Evolutionary conservation across 2,329 filamentous ascomycete genomes (phyloP).

Genomic region (Cercospora berteroae): DNA sequence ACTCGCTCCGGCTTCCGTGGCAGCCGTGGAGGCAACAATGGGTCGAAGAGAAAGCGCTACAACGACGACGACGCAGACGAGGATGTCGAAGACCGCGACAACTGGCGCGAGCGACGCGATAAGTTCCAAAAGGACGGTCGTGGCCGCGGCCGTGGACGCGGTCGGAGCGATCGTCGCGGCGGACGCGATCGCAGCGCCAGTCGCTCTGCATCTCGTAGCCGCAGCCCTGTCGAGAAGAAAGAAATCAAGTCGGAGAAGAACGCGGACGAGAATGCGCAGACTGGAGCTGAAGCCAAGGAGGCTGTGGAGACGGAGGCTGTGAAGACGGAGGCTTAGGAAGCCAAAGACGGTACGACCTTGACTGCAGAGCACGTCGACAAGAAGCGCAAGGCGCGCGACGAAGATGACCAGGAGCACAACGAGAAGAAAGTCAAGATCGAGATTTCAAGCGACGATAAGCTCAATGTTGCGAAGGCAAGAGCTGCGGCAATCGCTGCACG

Average conservation of each 20-base stretch:
- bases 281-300: conserved; percentile 13
- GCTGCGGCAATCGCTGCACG: not conserved
- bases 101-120: conserved; percentile 29
- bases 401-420: not conserved
- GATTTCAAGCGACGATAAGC: not conserved
- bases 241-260: conserved; percentile 20
- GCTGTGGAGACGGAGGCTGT: conserved; percentile 13
- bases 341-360: not conserved
- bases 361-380: not conserved
- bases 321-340: conserved; percentile 17
- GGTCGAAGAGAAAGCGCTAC: conserved; percentile 32
- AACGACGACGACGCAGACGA: conserved; percentile 23
- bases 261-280: conserved; percentile 12
- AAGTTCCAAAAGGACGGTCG: conserved; percentile 26
- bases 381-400: not conserved
- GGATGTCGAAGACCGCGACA: conserved; percentile 26
- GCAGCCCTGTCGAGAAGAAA: conserved; percentile 21
- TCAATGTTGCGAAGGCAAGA: not conserved
- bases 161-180: conserved; percentile 14
- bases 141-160: conserved; percentile 15
- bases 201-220: conserved; percentile 16
- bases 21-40: conserved; percentile 31
- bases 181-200: conserved; percentile 20
- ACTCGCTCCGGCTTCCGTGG: conserved; percentile 35
- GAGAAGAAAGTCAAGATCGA: not conserved